These are phyloP conservation scores for Rossbeevera mucosa DNA, from an alignment of 768 basidiomycete genomes.

Conservation along the genomic window DNA sequence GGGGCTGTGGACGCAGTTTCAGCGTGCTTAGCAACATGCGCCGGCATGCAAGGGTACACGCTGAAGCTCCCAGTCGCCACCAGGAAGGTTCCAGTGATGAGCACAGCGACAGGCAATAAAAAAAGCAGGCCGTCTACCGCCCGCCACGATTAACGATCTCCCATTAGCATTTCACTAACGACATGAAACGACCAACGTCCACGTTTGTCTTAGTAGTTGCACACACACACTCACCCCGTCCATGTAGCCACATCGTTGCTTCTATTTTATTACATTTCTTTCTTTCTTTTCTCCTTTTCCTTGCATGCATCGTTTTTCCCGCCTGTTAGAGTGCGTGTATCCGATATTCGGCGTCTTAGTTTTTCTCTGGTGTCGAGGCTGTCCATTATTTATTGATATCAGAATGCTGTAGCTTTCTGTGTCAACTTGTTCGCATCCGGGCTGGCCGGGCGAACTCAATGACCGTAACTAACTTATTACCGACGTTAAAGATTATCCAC, in stretches of 20 bases:
- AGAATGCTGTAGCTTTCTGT: conserved; percentile 10
- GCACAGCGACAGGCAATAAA: conserved; percentile 36
- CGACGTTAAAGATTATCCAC: conserved; percentile 10
- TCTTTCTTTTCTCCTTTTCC: not conserved
- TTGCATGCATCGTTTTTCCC: conserved; percentile 4
- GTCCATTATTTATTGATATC: conserved; percentile 16
- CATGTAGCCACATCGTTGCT: conserved; percentile 12
- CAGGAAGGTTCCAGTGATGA: conserved; percentile 45
- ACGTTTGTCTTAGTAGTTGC: not conserved
- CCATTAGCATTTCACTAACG: conserved; percentile 4
- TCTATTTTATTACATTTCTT: not conserved
- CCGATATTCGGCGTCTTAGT: conserved; percentile 4
- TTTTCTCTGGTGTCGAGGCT: not conserved
- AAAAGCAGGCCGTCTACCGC: conserved; percentile 17
- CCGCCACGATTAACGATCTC: conserved; percentile 8
- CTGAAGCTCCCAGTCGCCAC: conserved; percentile 29
- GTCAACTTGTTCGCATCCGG: conserved; percentile 15
- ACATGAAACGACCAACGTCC: conserved; percentile 3
- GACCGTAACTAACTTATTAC: conserved; percentile 15
- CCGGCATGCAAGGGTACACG: conserved; percentile 73
- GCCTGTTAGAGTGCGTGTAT: conserved; percentile 14
- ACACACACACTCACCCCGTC: not conserved
- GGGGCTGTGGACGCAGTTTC: conserved; percentile 75
- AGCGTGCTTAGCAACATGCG: conserved; percentile 90
- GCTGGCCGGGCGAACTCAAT: conserved; percentile 4